Percentiles rank a stretch among this genome's conserved stretches.
Conservation (phyloP, 768 basidiomycete genomes). For the Exsudoporus frostii region DNA sequence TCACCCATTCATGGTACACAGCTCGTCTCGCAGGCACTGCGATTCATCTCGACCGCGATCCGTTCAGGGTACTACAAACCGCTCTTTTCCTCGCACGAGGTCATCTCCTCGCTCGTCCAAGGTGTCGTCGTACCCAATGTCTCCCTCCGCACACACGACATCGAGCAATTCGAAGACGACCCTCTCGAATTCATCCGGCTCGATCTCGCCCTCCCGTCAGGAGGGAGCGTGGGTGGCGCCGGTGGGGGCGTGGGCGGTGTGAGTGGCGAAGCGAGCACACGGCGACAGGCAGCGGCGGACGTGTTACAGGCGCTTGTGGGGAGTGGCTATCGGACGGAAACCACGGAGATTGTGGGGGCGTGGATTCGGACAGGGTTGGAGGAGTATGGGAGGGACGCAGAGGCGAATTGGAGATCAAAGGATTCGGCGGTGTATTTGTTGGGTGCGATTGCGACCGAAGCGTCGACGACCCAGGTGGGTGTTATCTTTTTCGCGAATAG, state of each 20-base stretch:
- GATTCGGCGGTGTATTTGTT: constrained; percentile 91
- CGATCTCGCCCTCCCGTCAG: constrained; percentile 68
- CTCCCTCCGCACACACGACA: constrained; percentile 78
- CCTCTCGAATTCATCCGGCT: constrained; percentile 92
- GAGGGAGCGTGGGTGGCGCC: constrained; percentile 33
- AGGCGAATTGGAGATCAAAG: constrained; percentile 82
- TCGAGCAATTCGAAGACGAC: constrained; percentile 96
- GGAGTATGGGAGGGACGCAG: constrained; percentile 61
- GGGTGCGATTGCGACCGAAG: constrained; percentile 89
- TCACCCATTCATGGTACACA: constrained; percentile 18
- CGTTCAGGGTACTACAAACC: constrained; percentile 79
- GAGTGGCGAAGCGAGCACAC: constrained; percentile 72
- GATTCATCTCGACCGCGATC: constrained; percentile 90
- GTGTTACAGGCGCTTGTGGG: constrained; percentile 89
- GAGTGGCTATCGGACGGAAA: constrained; percentile 74
- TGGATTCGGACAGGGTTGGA: constrained; percentile 78
- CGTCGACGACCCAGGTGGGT: constrained; percentile 75
- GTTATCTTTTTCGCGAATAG: too few species aligned
- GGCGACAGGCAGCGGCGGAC: constrained; percentile 91
- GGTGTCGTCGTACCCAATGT: constrained; percentile 96
- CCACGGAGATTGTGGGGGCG: constrained; percentile 83
- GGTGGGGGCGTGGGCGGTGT: constrained; percentile 35
- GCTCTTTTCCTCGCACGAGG: constrained; percentile 79
- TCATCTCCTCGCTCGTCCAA: constrained; percentile 78
- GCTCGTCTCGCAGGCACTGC: constrained; percentile 88